A percentile compares a stretch with the other conserved stretches of the same genome.
Evolutionary conservation across 192 early-diverging fungal species (phyloP).

Genomic region (Coemansia sp.): DNA sequence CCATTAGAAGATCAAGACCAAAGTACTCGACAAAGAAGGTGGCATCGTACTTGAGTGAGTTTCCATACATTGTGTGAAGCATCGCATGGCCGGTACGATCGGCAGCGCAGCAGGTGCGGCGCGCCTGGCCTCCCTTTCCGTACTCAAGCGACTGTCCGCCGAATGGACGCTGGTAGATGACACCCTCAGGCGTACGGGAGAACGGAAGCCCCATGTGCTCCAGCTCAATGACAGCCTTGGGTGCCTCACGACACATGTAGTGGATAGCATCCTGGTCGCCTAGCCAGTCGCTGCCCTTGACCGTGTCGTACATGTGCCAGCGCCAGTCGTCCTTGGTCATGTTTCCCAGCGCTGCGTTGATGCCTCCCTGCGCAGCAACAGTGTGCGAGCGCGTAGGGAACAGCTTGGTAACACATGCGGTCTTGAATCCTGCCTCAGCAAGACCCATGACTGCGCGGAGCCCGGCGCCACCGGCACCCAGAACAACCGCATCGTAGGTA

Average conservation of each 20-base stretch:
- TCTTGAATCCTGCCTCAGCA: slow-evolving; percentile 92
- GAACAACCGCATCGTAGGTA: slow-evolving; percentile 97
- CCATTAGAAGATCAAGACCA: slow-evolving; percentile 98
- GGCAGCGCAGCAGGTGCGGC: slow-evolving; percentile 96
- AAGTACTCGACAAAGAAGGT: slow-evolving; percentile 99
- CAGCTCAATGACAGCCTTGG: slow-evolving; percentile 91
- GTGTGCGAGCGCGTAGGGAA: slow-evolving; percentile 99
- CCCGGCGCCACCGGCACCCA: slow-evolving; percentile 98
- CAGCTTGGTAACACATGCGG: slow-evolving; percentile 96
- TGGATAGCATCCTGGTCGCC: slow-evolving; percentile 99
- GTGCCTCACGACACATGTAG: slow-evolving; percentile 99
- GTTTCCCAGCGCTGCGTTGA: slow-evolving; percentile 99
- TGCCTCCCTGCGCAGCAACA: slow-evolving; percentile 98
- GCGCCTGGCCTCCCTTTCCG: slow-evolving; percentile 97
- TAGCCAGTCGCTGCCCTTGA: slow-evolving; percentile 99
- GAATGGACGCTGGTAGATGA: slow-evolving; percentile 99
- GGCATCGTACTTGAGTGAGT: slow-evolving; percentile 93
- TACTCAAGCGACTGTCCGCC: slow-evolving; percentile 95
- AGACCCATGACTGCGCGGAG: slow-evolving; percentile 97
- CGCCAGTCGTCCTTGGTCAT: slow-evolving; percentile 99
- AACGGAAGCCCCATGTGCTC: slow-evolving; percentile 99
- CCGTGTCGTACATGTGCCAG: slow-evolving; percentile 99
- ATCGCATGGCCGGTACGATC: slow-evolving; percentile 98
- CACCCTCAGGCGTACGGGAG: slow-evolving; percentile 95
- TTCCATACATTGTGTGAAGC: slow-evolving; percentile 96